Percentiles rank a stretch among this genome's conserved stretches.
Evolutionary conservation across 2,329 filamentous ascomycete species (phyloP).

Genomic region (Pseudocercospora fijiensis): DNA sequence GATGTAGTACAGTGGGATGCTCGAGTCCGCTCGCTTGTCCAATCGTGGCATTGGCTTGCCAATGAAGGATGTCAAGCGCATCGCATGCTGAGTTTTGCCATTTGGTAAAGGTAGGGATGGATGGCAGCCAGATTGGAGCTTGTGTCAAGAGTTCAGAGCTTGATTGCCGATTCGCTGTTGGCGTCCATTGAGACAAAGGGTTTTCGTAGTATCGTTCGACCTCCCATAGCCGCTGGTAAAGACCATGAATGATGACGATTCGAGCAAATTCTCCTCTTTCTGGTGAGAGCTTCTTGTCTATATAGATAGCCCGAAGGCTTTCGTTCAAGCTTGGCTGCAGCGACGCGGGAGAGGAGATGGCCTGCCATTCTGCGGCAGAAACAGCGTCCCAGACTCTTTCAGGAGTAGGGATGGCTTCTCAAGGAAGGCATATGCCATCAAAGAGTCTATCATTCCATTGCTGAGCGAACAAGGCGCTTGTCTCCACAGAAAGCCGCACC

Average conservation of each 20-base stretch:
- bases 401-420: constrained; percentile 18
- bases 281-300: constrained; percentile 49
- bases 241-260: constrained; percentile 51
- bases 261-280: constrained; percentile 52
- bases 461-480: constrained; percentile 1
- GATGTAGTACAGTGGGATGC: constrained; percentile 56
- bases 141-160: constrained; percentile 19
- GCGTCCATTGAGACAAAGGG: constrained; percentile 44
- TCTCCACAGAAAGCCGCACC: constrained; percentile 18
- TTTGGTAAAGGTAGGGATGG: constrained; percentile 49
- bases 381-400: constrained; percentile 29
- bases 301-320: constrained; percentile 49
- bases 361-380: constrained; percentile 28
- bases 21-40: constrained; percentile 53
- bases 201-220: constrained; percentile 48
- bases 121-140: constrained; percentile 47
- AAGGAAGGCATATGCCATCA: constrained; percentile 28
- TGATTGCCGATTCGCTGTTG: constrained; percentile 26
- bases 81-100: constrained; percentile 52
- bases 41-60: constrained; percentile 56
- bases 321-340: constrained; percentile 40
- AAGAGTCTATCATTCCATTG: constrained; percentile 27
- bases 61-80: constrained; percentile 57
- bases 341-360: constrained; percentile 14
- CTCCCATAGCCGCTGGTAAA: constrained; percentile 53